These are phyloP conservation scores for Pavlovales sp. DNA, from an alignment of 208 protist genomes.

Conservation along the genomic window DNA sequence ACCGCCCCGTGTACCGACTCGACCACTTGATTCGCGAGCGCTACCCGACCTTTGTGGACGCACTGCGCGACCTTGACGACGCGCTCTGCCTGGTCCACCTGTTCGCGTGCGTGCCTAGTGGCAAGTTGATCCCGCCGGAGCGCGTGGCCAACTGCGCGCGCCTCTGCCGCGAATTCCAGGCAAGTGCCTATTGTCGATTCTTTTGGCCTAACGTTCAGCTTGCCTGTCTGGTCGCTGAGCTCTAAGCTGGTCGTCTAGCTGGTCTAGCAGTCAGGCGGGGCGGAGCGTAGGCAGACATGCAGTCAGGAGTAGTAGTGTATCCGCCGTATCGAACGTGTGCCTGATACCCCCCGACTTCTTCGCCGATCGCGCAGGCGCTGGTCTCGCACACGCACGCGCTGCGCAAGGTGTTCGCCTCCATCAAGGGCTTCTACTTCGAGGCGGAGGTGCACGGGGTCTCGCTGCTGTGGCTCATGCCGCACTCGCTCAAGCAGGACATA, in stretches of 20 bases:
- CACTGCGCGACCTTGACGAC: conserved; percentile 65
- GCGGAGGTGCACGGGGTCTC: conserved; percentile 82
- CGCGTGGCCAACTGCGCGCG: not conserved
- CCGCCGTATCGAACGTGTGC: too few relatives aligned
- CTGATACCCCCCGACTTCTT: too few relatives aligned
- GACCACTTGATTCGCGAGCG: conserved; percentile 74
- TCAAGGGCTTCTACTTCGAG: conserved; percentile 98
- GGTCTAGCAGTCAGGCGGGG: too few relatives aligned
- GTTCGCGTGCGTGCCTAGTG: conserved; percentile 78
- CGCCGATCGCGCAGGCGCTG: conserved; percentile 59
- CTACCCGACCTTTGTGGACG: conserved; percentile 95
- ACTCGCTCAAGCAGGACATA: conserved; percentile 86
- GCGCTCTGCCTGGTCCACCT: conserved; percentile 63
- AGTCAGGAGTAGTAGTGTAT: too few relatives aligned
- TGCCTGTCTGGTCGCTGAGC: too few relatives aligned
- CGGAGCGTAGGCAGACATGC: too few relatives aligned
- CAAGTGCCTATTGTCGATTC: too few relatives aligned
- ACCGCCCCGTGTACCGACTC: conserved; percentile 80
- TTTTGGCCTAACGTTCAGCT: too few relatives aligned
- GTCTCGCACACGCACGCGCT: conserved; percentile 74
- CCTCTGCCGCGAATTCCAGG: conserved; percentile 13
- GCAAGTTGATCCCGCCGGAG: not conserved
- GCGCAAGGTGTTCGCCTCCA: conserved; percentile 91
- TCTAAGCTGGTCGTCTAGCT: too few relatives aligned
- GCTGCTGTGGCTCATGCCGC: conserved; percentile 94